A percentile compares a stretch with the other conserved stretches of the same genome.
phyloP scores from a whole-genome alignment of 192 early-diverging fungal species.

The Coemansia sp. region DNA sequence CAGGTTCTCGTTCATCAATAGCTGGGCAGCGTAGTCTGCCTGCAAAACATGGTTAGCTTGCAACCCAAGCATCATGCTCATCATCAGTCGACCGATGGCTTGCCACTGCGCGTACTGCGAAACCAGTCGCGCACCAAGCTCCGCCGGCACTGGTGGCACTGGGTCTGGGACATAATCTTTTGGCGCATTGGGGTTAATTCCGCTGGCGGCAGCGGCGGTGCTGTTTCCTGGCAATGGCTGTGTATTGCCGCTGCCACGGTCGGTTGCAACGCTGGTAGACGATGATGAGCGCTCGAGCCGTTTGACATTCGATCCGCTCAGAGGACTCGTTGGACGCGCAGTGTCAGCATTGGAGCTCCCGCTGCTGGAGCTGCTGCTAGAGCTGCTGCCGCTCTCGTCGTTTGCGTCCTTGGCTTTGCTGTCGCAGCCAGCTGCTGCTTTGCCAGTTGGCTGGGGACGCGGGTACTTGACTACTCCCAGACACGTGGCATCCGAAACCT shows the following conservation, averaged over 20 bases:
- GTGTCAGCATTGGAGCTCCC: neutral
- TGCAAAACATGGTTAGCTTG: conserved; percentile 51
- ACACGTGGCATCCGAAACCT: conserved; percentile 28
- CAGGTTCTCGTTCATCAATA: conserved; percentile 52
- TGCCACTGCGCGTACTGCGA: conserved; percentile 55
- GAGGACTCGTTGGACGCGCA: conserved; percentile 18
- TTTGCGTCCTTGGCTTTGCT: neutral
- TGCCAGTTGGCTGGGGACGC: neutral
- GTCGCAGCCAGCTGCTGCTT: neutral
- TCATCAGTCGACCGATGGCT: conserved; percentile 31
- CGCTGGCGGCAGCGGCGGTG: neutral
- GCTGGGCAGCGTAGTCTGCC: conserved; percentile 47
- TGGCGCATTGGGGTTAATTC: neutral
- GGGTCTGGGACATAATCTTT: neutral
- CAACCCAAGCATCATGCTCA: conserved; percentile 29
- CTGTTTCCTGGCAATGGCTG: neutral
- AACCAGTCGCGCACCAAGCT: conserved; percentile 34
- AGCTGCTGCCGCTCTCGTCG: conserved; percentile 1
- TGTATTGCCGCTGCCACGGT: conserved; percentile 4
- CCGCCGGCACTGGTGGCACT: conserved; percentile 13
- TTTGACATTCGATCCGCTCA: conserved; percentile 48
- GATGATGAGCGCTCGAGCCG: conserved; percentile 20
- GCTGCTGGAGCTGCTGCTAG: neutral
- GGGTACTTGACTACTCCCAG: conserved; percentile 44
- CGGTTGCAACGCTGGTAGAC: conserved; percentile 1